Evolutionary conservation across 73 alveolate genomes (phyloP).

Genomic region (Durusdinium trenchii): DNA sequence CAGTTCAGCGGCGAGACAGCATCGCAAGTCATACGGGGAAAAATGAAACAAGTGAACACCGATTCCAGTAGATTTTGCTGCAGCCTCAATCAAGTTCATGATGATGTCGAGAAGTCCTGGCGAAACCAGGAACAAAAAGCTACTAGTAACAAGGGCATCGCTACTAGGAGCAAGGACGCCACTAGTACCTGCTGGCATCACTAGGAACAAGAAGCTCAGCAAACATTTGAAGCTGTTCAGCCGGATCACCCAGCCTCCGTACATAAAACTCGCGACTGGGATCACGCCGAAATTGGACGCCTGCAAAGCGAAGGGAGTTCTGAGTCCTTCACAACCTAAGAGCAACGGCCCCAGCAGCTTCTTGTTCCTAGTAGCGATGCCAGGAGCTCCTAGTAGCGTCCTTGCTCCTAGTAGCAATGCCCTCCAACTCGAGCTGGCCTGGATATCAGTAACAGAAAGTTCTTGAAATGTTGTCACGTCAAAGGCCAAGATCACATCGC

Average conservation of each 20-base stretch:
- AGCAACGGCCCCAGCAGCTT: neutral
- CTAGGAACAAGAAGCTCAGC: neutral
- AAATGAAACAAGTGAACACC: neutral
- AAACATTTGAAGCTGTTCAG: neutral
- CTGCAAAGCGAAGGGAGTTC: neutral
- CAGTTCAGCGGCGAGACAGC: no score
- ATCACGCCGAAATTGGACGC: conserved; percentile 31
- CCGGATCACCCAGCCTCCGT: conserved; percentile 13
- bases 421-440: neutral
- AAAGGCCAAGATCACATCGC: conserved; percentile 28
- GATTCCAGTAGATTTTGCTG: neutral
- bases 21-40: no score
- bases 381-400: neutral
- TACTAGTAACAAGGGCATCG: neutral
- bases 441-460: neutral
- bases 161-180: neutral
- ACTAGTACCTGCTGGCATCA: neutral
- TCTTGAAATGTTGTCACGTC: neutral
- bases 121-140: neutral
- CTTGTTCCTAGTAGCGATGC: neutral
- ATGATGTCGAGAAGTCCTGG: conserved; percentile 70
- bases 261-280: conserved; percentile 93
- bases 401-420: neutral
- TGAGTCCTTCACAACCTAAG: neutral
- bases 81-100: conserved; percentile 57